phyloP scores from a whole-genome alignment of 116 monocot species.

The Posidonia oceanica region DNA sequence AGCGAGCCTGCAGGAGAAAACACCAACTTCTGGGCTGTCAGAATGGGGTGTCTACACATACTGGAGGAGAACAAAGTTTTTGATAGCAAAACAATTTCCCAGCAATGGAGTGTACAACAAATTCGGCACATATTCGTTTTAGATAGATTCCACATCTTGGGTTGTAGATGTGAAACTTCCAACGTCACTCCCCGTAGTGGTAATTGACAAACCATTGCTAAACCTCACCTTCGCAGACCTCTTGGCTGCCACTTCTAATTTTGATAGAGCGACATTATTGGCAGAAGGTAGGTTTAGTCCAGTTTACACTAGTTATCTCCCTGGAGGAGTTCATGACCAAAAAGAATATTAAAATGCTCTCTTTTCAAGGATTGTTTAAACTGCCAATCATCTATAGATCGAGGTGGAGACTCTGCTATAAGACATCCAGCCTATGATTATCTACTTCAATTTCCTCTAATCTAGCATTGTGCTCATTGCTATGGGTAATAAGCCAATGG shows the following conservation, averaged over 20 bases:
- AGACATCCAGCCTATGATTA: too few relatives aligned
- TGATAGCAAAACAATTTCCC: not conserved
- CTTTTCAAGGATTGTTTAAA: too few relatives aligned
- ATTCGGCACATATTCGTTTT: constrained; percentile 49
- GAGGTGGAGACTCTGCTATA: too few relatives aligned
- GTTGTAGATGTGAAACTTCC: constrained; percentile 60
- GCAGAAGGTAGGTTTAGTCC: constrained; percentile 69
- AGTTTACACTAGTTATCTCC: constrained; percentile 63
- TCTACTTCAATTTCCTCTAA: too few relatives aligned
- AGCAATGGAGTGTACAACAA: constrained; percentile 9
- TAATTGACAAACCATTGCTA: constrained; percentile 82
- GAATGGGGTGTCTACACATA: too few relatives aligned
- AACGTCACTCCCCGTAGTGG: constrained; percentile 52
- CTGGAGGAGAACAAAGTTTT: constrained; percentile 16
- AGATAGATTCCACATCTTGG: constrained; percentile 65
- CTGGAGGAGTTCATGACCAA: constrained; percentile 52
- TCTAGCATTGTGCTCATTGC: too few relatives aligned
- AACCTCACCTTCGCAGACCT: constrained; percentile 76
- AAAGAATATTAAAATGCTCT: too few relatives aligned
- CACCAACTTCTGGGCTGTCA: too few relatives aligned
- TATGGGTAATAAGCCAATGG: too few relatives aligned
- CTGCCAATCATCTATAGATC: too few relatives aligned
- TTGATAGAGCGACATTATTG: constrained; percentile 53
- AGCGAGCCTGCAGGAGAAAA: too few relatives aligned
- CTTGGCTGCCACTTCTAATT: constrained; percentile 35